A percentile compares a stretch with the other conserved stretches of the same genome.
These are phyloP conservation scores for Rhizopogon vinicolor DNA, from an alignment of 768 basidiomycete species.

Conservation along the genomic window DNA sequence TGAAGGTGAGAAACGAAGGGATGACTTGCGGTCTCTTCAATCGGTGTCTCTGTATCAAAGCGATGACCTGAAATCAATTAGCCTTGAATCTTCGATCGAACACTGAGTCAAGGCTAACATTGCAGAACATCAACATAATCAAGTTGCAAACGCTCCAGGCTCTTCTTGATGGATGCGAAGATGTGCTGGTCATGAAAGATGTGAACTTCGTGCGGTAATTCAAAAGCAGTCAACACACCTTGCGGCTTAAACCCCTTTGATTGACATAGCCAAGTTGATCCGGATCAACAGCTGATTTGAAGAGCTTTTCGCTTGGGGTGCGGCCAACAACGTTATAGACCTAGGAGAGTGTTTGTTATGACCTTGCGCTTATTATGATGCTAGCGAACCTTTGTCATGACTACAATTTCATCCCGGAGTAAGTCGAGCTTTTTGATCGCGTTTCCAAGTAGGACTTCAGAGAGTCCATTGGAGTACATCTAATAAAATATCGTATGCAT, in stretches of 20 bases:
- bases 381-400: slow-evolving; percentile 39
- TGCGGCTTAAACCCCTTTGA: slow-evolving; percentile 42
- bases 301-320: slow-evolving; percentile 4
- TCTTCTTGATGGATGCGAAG: slow-evolving; percentile 61
- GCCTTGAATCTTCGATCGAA: background rate
- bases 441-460: slow-evolving; percentile 41
- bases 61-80: slow-evolving; percentile 27
- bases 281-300: background rate
- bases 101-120: slow-evolving; percentile 32
- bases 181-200: slow-evolving; percentile 45
- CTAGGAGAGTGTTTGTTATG: background rate
- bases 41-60: slow-evolving; percentile 23
- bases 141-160: slow-evolving; percentile 61
- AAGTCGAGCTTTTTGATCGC: slow-evolving; percentile 38
- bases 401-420: slow-evolving; percentile 39
- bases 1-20: slow-evolving; percentile 17
- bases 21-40: slow-evolving; percentile 31
- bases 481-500: slow-evolving; percentile 8
- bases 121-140: slow-evolving; percentile 78
- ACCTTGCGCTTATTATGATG: background rate
- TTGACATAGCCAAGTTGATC: slow-evolving; percentile 51
- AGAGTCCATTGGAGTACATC: slow-evolving; percentile 35
- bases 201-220: background rate
- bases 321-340: slow-evolving; percentile 11
- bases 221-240: slow-evolving; percentile 23